phyloP scores from a whole-genome alignment of 108 stramenopile species.

The Cyclotella sp. region DNA sequence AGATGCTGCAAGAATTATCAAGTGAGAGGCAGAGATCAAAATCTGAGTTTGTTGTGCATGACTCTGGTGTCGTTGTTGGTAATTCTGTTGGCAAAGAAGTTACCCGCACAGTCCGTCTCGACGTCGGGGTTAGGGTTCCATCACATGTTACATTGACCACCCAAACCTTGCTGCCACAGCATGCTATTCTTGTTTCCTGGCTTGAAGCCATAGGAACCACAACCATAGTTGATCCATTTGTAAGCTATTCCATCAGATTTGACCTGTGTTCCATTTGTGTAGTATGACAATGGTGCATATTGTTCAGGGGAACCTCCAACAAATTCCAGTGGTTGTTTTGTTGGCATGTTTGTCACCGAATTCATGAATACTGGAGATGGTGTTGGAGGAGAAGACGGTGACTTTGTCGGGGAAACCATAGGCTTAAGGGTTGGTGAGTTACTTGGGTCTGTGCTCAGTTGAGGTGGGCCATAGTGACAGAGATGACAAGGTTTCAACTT shows the following conservation, averaged over 20 bases:
- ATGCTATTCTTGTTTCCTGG: not conserved
- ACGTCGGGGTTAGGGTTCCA: not conserved
- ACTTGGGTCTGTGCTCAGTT: too few species aligned
- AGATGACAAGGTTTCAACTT: not conserved
- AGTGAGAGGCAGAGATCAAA: conserved; percentile 37
- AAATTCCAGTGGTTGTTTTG: not conserved
- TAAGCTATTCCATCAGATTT: conserved; percentile 2
- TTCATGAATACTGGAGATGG: not conserved
- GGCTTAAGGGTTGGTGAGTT: not conserved
- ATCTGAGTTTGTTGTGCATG: conserved; percentile 16
- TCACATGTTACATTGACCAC: conserved; percentile 6
- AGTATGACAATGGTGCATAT: conserved; percentile 12
- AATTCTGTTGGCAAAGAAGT: not conserved
- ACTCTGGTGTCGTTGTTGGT: not conserved
- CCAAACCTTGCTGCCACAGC: conserved; percentile 21
- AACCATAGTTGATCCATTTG: conserved; percentile 4
- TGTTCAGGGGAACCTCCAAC: conserved; percentile 16
- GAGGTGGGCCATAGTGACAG: conserved; percentile 3
- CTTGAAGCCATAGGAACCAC: conserved; percentile 5
- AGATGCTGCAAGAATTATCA: conserved; percentile 35
- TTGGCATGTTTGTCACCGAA: not conserved
- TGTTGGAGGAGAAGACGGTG: not conserved
- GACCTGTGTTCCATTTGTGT: not conserved
- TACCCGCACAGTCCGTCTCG: not conserved
- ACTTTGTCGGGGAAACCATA: not conserved